Conservation (phyloP, 768 basidiomycete genomes). For the Phylloporus arenicola region DNA sequence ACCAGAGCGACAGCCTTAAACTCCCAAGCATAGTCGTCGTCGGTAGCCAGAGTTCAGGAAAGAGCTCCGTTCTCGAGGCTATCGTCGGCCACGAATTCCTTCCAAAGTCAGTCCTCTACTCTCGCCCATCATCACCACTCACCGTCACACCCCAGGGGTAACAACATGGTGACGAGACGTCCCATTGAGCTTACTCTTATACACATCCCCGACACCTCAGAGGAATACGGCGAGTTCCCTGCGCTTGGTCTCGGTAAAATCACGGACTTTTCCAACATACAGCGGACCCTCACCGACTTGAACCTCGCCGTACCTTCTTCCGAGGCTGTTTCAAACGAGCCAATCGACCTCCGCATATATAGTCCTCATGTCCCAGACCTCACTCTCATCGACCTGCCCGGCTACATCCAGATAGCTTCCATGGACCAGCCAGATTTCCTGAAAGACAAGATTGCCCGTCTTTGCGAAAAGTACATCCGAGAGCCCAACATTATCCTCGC, state of each 20-base stretch:
- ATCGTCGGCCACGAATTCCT: constrained; percentile 98
- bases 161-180: constrained; percentile 98
- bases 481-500: constrained; percentile 99
- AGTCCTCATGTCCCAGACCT: constrained; percentile 95
- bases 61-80: constrained; percentile 95
- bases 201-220: constrained; percentile 69
- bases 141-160: constrained; percentile 54
- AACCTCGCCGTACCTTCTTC: constrained; percentile 89
- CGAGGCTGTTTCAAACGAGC: constrained; percentile 88
- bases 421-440: constrained; percentile 93
- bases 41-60: constrained; percentile 97
- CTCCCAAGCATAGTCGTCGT: constrained; percentile 97
- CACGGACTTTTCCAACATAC: constrained; percentile 86
- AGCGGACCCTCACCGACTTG: constrained; percentile 88
- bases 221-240: constrained; percentile 94
- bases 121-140: background rate
- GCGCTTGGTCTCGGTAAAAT: constrained; percentile 84
- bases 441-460: constrained; percentile 82
- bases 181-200: constrained; percentile 97
- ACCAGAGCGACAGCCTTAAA: constrained; percentile 91
- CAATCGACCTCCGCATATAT: constrained; percentile 95
- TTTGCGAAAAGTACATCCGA: constrained; percentile 97
- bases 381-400: constrained; percentile 94
- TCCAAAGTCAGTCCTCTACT: constrained; percentile 73
- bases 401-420: constrained; percentile 92